These are phyloP conservation scores for Rutstroemia sp. DNA, from an alignment of 2,329 filamentous ascomycete genomes.

Conservation along the genomic window DNA sequence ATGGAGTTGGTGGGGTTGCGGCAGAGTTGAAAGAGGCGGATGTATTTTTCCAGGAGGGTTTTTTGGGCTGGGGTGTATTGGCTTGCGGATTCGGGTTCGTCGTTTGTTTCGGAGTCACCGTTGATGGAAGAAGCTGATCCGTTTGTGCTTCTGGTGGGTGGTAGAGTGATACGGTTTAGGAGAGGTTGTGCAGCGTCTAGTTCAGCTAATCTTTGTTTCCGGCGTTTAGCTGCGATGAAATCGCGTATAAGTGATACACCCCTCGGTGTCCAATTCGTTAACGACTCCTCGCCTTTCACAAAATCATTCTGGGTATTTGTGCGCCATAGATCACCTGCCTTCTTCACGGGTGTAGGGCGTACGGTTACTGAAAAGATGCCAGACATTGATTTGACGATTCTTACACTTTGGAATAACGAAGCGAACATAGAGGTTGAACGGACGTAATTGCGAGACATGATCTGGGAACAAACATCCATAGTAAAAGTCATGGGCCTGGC, in stretches of 20 bases:
- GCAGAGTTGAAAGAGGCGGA: conserved; percentile 28
- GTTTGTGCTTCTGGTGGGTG: conserved; percentile 5
- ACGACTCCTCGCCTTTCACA: conserved; percentile 87
- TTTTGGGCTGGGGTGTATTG: not conserved
- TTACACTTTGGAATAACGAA: conserved; percentile 74
- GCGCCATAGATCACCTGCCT: conserved; percentile 88
- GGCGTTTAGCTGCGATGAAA: conserved; percentile 68
- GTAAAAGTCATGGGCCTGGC: conserved; percentile 85
- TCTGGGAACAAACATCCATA: conserved; percentile 73
- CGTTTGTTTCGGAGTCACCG: conserved; percentile 25
- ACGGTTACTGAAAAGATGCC: conserved; percentile 82
- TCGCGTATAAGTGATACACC: conserved; percentile 89
- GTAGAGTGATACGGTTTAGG: conserved; percentile 47
- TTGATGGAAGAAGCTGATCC: conserved; percentile 3
- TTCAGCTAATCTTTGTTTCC: conserved; percentile 67
- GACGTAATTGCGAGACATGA: conserved; percentile 75
- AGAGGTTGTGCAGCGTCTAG: conserved; percentile 68
- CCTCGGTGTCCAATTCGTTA: conserved; percentile 79
- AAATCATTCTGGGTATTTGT: conserved; percentile 95
- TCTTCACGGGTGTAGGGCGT: conserved; percentile 82
- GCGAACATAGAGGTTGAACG: conserved; percentile 83
- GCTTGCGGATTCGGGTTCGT: conserved; percentile 16
- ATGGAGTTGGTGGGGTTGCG: conserved; percentile 36
- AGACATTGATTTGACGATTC: conserved; percentile 80
- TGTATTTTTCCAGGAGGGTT: conserved; percentile 35